A percentile compares a stretch with the other conserved stretches of the same genome.
These are phyloP conservation scores for Lentinula aciculospora DNA, from an alignment of 768 basidiomycete genomes.

Conservation along the genomic window DNA sequence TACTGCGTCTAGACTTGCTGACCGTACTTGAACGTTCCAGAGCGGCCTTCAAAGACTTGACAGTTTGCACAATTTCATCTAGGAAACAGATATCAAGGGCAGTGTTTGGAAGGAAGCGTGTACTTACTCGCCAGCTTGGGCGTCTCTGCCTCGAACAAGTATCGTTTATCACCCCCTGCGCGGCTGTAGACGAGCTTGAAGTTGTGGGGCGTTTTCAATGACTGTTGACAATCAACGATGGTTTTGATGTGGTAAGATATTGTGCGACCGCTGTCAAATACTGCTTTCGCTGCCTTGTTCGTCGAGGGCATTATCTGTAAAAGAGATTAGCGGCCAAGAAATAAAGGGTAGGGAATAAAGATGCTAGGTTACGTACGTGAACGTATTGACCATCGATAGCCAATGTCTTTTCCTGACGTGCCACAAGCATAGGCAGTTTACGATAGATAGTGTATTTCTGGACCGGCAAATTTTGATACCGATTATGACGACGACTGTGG, in stretches of 20 bases:
- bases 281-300: slow-evolving; percentile 66
- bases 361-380: slow-evolving; percentile 51
- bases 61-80: slow-evolving; percentile 77
- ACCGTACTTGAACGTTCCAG: slow-evolving; percentile 63
- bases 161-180: slow-evolving; percentile 76
- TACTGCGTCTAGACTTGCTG: slow-evolving; percentile 58
- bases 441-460: slow-evolving; percentile 91
- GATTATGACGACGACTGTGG: background rate
- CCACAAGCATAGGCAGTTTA: slow-evolving; percentile 91
- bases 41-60: slow-evolving; percentile 57
- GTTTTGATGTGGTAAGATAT: slow-evolving; percentile 89
- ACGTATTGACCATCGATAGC: slow-evolving; percentile 96
- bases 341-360: background rate
- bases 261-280: slow-evolving; percentile 88
- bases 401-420: slow-evolving; percentile 83
- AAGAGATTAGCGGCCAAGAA: background rate
- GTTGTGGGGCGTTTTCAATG: slow-evolving; percentile 67
- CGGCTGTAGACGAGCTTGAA: slow-evolving; percentile 89
- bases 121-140: slow-evolving; percentile 70
- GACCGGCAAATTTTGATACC: background rate
- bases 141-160: slow-evolving; percentile 95
- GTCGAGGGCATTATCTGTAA: slow-evolving; percentile 82
- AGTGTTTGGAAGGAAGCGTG: background rate
- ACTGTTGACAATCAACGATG: slow-evolving; percentile 79
- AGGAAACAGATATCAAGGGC: slow-evolving; percentile 2